Evolutionary conservation across 129 eudicot species (phyloP).

Genomic region (Pseudognaphalium luteoalbum): DNA sequence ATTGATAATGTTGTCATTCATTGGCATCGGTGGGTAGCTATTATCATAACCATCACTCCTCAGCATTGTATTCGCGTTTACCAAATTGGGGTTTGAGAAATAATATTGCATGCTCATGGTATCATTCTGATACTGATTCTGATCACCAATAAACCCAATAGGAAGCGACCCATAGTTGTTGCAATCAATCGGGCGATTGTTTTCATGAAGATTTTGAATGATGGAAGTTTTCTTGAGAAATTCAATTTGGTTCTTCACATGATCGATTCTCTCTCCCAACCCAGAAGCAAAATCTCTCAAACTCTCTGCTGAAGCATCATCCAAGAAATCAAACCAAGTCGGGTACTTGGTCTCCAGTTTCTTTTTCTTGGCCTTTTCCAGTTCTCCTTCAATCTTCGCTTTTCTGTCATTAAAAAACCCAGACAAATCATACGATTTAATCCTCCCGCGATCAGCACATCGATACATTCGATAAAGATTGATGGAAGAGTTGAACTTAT

Average conservation of each 20-base stretch:
- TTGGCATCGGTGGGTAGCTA: background rate
- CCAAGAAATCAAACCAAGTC: constrained; percentile 31
- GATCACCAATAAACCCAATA: background rate
- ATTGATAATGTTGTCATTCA: no score
- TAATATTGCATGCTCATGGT: background rate
- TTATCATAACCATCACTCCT: background rate
- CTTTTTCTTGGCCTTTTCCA: constrained; percentile 27
- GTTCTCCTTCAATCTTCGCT: constrained; percentile 38
- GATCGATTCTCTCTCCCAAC: constrained; percentile 22
- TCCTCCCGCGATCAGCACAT: constrained; percentile 12
- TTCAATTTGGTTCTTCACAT: constrained; percentile 20
- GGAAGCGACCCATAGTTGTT: background rate
- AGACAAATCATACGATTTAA: constrained; percentile 9
- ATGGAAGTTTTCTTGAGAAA: constrained; percentile 6
- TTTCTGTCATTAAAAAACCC: constrained; percentile 36
- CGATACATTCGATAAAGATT: constrained; percentile 21
- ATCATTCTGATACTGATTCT: background rate
- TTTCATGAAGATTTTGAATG: background rate
- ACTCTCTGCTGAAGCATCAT: background rate
- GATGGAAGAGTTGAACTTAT: constrained; percentile 18
- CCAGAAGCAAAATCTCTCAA: constrained; percentile 21
- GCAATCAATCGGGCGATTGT: background rate
- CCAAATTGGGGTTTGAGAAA: background rate
- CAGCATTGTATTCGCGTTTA: background rate
- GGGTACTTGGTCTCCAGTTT: constrained; percentile 40